phyloP scores from a whole-genome alignment of 257 asterid species.

The Solanum arcanum region DNA sequence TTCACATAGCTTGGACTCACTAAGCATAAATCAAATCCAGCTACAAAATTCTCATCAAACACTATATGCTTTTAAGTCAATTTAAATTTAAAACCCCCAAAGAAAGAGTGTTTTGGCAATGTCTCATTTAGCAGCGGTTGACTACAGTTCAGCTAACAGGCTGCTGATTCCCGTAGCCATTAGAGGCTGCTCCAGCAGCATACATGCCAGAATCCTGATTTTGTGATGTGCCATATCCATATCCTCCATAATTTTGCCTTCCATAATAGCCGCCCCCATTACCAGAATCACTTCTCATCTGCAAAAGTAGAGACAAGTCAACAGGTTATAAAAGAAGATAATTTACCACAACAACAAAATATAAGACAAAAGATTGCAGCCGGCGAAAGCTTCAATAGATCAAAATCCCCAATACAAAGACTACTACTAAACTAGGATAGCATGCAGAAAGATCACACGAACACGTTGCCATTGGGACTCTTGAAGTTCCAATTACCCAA shows the following conservation, averaged over 20 bases:
- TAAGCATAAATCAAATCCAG: neutral
- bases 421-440: neutral
- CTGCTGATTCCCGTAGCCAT: slow-evolving; percentile 62
- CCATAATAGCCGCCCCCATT: slow-evolving; percentile 45
- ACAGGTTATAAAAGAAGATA: neutral
- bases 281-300: slow-evolving; percentile 50
- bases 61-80: neutral
- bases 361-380: neutral
- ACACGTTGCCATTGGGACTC: neutral
- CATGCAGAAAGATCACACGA: neutral
- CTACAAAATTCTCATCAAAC: slow-evolving; percentile 2
- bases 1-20: neutral
- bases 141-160: slow-evolving; percentile 43
- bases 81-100: slow-evolving; percentile 22
- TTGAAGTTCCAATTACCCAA: neutral
- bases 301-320: slow-evolving; percentile 10
- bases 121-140: slow-evolving; percentile 4
- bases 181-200: slow-evolving; percentile 39
- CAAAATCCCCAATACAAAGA: neutral
- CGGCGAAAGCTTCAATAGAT: neutral
- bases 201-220: slow-evolving; percentile 21
- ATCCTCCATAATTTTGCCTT: slow-evolving; percentile 66
- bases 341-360: neutral
- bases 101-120: slow-evolving; percentile 11
- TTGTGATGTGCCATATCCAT: slow-evolving; percentile 36